phyloP scores from a whole-genome alignment of 1,284 basidiomycete species.

The Tranzscheliella williamsii region DNA sequence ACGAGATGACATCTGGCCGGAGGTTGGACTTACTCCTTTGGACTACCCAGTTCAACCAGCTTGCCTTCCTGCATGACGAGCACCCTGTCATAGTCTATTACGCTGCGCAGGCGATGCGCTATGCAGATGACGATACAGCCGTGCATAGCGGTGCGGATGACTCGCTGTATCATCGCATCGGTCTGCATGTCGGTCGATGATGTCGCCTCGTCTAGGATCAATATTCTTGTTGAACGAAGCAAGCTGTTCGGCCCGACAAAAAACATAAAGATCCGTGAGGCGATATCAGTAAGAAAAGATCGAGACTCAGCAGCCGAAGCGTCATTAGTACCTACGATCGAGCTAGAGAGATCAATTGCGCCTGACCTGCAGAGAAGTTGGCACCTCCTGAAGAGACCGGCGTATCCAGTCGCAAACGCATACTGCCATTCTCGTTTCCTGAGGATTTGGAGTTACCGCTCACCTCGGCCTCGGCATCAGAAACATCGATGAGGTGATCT shows the following conservation, averaged over 20 bases:
- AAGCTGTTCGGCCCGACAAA: too few species aligned
- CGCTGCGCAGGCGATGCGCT: conserved; percentile 34
- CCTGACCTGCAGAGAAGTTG: conserved; percentile 82
- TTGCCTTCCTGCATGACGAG: conserved; percentile 65
- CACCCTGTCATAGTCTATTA: conserved; percentile 71
- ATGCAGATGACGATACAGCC: conserved; percentile 62
- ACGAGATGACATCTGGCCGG: too few species aligned
- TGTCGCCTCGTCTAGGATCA: conserved; percentile 80
- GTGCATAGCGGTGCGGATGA: conserved; percentile 16
- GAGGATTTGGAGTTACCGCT: not conserved
- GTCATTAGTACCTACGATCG: conserved; percentile 62
- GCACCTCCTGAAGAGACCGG: conserved; percentile 76
- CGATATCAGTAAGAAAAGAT: too few species aligned
- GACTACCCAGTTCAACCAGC: conserved; percentile 75
- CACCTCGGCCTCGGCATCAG: conserved; percentile 11
- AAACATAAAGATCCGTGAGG: too few species aligned
- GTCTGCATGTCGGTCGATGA: conserved; percentile 54
- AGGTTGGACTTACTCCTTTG: conserved; percentile 55
- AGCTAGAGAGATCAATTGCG: conserved; percentile 79
- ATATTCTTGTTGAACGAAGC: conserved; percentile 73
- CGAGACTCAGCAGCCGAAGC: too few species aligned
- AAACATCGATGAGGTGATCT: conserved; percentile 61
- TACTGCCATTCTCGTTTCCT: conserved; percentile 7
- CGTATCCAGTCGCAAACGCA: conserved; percentile 69
- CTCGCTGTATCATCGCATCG: conserved; percentile 33